Evolutionary conservation across 2,329 filamentous ascomycete species (phyloP).

Genomic region (Xylaria sp.): DNA sequence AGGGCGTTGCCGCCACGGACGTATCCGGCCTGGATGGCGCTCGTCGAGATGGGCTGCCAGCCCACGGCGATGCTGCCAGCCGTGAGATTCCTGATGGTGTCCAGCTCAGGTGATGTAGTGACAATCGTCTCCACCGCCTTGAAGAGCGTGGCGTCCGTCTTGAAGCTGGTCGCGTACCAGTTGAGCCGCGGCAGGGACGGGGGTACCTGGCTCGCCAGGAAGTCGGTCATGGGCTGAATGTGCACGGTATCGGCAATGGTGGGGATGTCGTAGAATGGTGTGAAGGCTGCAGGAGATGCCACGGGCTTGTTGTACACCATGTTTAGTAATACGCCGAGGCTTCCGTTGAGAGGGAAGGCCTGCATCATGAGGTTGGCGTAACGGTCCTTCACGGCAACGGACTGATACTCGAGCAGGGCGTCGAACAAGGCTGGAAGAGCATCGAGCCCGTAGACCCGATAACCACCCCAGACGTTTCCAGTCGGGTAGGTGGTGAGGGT

Average conservation of each 20-base stretch:
- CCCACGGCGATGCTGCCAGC: slow-evolving; percentile 48
- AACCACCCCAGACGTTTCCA: slow-evolving; percentile 44
- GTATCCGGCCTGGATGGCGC: slow-evolving; percentile 43
- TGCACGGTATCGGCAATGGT: slow-evolving; percentile 44
- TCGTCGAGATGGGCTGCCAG: slow-evolving; percentile 49
- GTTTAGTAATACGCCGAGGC: slow-evolving; percentile 44
- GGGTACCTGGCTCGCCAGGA: slow-evolving; percentile 39
- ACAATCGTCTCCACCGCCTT: slow-evolving; percentile 41
- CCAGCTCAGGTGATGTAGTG: slow-evolving; percentile 43
- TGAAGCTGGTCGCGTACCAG: slow-evolving; percentile 48
- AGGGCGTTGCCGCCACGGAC: slow-evolving; percentile 48
- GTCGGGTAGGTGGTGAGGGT: slow-evolving; percentile 45
- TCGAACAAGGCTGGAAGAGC: slow-evolving; percentile 44
- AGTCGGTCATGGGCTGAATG: slow-evolving; percentile 41
- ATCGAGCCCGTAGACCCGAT: slow-evolving; percentile 45
- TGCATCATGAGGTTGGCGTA: slow-evolving; percentile 50
- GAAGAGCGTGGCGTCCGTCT: slow-evolving; percentile 43
- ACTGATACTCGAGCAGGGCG: slow-evolving; percentile 45
- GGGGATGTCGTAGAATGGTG: slow-evolving; percentile 46
- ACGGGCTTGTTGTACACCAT: slow-evolving; percentile 49
- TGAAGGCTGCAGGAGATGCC: slow-evolving; percentile 43
- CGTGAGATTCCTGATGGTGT: slow-evolving; percentile 41
- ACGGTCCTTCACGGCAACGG: slow-evolving; percentile 44
- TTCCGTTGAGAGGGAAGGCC: slow-evolving; percentile 45
- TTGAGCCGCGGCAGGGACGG: slow-evolving; percentile 44